Base-by-base conservation (phyloP, 805 yeast species). In the Saccharomycopsis sp. region DNA sequence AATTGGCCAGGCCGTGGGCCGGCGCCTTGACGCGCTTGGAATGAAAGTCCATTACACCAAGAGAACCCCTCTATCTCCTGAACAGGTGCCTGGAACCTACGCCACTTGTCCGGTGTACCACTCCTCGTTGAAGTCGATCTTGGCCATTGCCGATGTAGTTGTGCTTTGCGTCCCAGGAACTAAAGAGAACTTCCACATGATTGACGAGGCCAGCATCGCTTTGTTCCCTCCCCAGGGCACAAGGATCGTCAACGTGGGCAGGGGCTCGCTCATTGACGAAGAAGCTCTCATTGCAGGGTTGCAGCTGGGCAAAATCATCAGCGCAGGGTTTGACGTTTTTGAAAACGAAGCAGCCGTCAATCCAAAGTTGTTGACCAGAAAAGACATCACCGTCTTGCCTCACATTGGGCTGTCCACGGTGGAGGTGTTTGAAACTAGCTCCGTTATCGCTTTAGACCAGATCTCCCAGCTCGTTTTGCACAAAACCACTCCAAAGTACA, bases 201-300 rank as follows among this genome's bases (percentile, higher is more conserved):
- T 78, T 30, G 63, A 71, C 50, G 53, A 52, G 19, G 53, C 61
- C 2, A 57, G 73, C 7, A 59, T 77, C 15, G 55, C 56, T 6
- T 39, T 51, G 10, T 59, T 68, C 39, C 45, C 46, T 7, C 51
- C 57, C 30, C 57, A 56, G 27, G 71, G 71, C 4, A 54, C 67
- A 27, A 62, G 74, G 41, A 52, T 78, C 25, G 39, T 46, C 18
- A 87, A 87, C 61, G 85, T 94, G 10, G 92, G 95, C 4, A 73
- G 96, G 53, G 96, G 96, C 15, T 80, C 89, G 2, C 75, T 87
- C 30, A 71, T 80, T 50, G 80, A 82, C 56, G 88, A 81, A 57
- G 41, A 55, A 2, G 78, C 78, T 4, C 56, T 83, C 41, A 65
- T 73, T 5, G 63, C 64, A 16, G 73, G 72, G 4, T 63, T 83